Conservation (phyloP, 2,329 filamentous ascomycete species). For the Sarocladium strictum region DNA sequence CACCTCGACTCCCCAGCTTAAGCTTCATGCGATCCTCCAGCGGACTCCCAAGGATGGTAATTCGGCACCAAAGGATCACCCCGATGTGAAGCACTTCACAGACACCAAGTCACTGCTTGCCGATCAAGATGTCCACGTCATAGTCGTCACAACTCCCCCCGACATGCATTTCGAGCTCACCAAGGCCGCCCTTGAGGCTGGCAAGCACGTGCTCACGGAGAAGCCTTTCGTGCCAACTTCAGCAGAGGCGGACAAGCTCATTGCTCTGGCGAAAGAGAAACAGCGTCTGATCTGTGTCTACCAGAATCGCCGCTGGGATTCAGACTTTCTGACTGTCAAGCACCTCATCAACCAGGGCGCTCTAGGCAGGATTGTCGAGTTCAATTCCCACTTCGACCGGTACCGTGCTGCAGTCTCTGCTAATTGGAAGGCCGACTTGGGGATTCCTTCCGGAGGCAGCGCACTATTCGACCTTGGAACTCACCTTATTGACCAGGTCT, state of each 20-base stretch:
- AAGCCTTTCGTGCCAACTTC: constrained; percentile 75
- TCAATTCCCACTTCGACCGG: constrained; percentile 75
- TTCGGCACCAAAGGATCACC: constrained; percentile 65
- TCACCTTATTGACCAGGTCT: constrained; percentile 71
- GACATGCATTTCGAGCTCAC: constrained; percentile 63
- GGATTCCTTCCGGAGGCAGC: constrained; percentile 57
- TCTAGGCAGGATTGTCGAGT: constrained; percentile 69
- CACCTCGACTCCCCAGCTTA: constrained; percentile 54
- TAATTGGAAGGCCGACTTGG: constrained; percentile 61
- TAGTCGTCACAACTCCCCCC: constrained; percentile 67
- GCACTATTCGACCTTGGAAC: constrained; percentile 70
- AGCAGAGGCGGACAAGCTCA: constrained; percentile 60
- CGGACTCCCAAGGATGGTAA: constrained; percentile 58
- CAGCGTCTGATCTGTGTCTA: constrained; percentile 58
- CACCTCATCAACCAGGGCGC: constrained; percentile 53
- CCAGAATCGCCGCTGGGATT: constrained; percentile 73
- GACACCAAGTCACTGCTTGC: constrained; percentile 56
- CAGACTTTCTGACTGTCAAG: constrained; percentile 66
- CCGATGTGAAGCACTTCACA: constrained; percentile 58
- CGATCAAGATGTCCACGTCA: constrained; percentile 60
- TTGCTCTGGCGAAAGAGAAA: constrained; percentile 44
- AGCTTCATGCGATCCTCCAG: constrained; percentile 70
- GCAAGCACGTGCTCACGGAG: constrained; percentile 76
- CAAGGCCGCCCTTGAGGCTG: constrained; percentile 57
- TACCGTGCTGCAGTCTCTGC: constrained; percentile 54